These are phyloP conservation scores for Huntiella decipiens DNA, from an alignment of 2,329 filamentous ascomycete species.

Conservation along the genomic window DNA sequence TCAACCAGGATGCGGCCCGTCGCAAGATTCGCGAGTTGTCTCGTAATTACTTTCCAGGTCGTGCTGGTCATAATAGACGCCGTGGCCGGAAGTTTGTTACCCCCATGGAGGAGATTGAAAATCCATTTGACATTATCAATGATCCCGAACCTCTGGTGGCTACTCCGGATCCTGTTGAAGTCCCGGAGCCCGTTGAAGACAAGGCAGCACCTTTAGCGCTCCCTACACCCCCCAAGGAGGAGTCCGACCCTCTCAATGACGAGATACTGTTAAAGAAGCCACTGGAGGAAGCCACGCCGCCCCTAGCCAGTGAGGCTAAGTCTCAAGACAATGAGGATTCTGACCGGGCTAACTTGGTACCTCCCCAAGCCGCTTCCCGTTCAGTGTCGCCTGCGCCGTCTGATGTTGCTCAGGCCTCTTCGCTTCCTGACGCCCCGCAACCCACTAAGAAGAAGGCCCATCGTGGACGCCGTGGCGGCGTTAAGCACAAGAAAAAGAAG, in stretches of 20 bases:
- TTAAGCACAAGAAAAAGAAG: slow-evolving; percentile 42
- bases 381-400: slow-evolving; percentile 4
- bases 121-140: slow-evolving; percentile 4
- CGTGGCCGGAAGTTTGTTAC: slow-evolving; percentile 8
- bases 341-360: not conserved
- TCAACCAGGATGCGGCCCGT: slow-evolving; percentile 27
- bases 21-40: slow-evolving; percentile 14
- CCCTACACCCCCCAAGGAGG: too few species aligned
- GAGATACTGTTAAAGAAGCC: not conserved
- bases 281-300: not conserved
- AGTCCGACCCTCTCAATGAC: not conserved
- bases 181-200: not conserved
- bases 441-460: slow-evolving; percentile 43
- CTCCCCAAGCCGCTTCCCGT: not conserved
- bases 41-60: slow-evolving; percentile 6
- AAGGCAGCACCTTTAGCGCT: too few species aligned
- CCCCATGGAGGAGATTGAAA: slow-evolving; percentile 9
- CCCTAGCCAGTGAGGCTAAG: not conserved
- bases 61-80: slow-evolving; percentile 6
- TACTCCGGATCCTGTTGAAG: not conserved
- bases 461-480: slow-evolving; percentile 52
- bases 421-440: slow-evolving; percentile 15
- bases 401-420: slow-evolving; percentile 7
- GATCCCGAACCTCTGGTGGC: not conserved
- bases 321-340: not conserved